phyloP scores from a whole-genome alignment of 1,284 basidiomycete species.

The Puccinia hordei region DNA sequence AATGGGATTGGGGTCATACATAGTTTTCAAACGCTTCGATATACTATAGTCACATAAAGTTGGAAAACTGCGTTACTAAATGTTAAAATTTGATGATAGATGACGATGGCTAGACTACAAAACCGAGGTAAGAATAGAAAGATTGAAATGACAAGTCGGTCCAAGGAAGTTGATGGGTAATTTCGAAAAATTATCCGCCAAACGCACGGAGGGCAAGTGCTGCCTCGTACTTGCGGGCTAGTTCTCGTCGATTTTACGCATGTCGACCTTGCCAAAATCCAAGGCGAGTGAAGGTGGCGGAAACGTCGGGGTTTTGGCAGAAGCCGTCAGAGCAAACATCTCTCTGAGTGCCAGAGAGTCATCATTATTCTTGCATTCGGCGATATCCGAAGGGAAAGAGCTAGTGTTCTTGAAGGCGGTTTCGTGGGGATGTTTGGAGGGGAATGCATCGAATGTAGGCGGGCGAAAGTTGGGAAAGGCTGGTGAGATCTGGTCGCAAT shows the following conservation, averaged over 20 bases:
- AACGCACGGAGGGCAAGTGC: no score
- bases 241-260: background rate
- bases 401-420: background rate
- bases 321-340: conserved; percentile 49
- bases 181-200: no score
- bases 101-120: no score
- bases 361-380: background rate
- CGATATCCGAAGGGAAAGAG: background rate
- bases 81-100: no score
- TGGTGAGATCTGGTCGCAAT: conserved; percentile 35
- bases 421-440: background rate
- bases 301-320: conserved; percentile 46
- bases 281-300: conserved; percentile 35
- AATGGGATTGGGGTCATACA: no score
- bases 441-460: conserved; percentile 19
- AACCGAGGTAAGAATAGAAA: no score
- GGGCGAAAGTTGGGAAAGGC: conserved; percentile 43
- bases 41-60: no score
- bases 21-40: no score
- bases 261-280: conserved; percentile 33
- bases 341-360: conserved; percentile 38
- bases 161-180: no score
- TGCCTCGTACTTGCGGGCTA: background rate
- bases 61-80: no score
- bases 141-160: no score